Percentiles rank a stretch among this genome's conserved stretches.
Conservation (phyloP, 2,329 filamentous ascomycete genomes). For the Diaporthe nobilis region DNA sequence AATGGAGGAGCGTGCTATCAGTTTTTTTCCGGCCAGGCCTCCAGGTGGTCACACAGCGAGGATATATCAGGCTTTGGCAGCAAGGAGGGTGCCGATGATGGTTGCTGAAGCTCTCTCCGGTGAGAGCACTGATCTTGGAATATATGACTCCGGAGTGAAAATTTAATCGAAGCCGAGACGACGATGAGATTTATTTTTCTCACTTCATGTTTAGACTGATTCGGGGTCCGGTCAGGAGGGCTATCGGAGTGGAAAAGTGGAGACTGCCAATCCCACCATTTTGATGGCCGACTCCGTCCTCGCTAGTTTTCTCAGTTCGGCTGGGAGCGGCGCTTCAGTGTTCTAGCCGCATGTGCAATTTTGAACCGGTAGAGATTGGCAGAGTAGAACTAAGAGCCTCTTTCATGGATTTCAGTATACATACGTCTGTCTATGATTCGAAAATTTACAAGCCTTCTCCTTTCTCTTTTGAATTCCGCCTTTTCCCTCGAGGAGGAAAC, state of each 20-base stretch:
- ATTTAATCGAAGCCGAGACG: neutral
- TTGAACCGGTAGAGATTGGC: neutral
- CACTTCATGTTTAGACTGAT: constrained; percentile 5
- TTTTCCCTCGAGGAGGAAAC: neutral
- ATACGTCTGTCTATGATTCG: neutral
- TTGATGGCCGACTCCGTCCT: constrained; percentile 14
- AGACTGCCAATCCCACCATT: constrained; percentile 22
- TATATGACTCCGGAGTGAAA: neutral
- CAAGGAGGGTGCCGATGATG: no score
- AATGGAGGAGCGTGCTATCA: constrained; percentile 67
- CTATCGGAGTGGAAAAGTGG: constrained; percentile 16
- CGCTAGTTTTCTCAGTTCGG: constrained; percentile 21
- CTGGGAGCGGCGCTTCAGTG: neutral
- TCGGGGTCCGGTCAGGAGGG: constrained; percentile 9
- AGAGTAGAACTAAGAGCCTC: neutral
- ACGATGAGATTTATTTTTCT: constrained; percentile 24
- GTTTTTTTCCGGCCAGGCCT: constrained; percentile 55
- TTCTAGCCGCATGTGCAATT: neutral
- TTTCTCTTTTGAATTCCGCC: neutral
- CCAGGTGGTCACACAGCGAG: neutral
- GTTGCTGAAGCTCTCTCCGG: neutral
- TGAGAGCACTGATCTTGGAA: neutral
- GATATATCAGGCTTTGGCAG: neutral
- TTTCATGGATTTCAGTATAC: neutral
- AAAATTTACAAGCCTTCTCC: no score